Evolutionary conservation across 179 eudicot genomes (phyloP).

Genomic region (Vitellaria paradoxa): DNA sequence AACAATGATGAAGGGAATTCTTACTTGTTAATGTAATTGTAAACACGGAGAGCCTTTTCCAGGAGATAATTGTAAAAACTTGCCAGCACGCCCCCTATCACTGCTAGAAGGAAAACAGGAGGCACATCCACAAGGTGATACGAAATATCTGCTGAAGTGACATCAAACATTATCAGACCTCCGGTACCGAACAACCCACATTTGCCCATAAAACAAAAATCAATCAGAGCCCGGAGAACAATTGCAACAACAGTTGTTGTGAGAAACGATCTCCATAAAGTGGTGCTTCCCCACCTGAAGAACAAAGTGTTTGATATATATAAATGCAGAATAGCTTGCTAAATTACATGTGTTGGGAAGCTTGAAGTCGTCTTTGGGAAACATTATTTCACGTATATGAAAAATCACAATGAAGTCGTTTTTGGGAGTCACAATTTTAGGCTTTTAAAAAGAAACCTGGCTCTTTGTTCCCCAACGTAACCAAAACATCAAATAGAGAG

Average conservation of each 20-base stretch:
- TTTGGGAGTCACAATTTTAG: no score
- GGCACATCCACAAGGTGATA: conserved; percentile 77
- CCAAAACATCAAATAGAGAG: not conserved
- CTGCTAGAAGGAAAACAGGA: conserved; percentile 71
- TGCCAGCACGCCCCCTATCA: conserved; percentile 75
- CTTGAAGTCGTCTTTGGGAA: no score
- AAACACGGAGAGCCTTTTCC: conserved; percentile 56
- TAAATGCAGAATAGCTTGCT: no score
- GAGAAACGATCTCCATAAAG: conserved; percentile 92
- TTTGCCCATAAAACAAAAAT: conserved; percentile 71
- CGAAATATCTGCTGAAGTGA: conserved; percentile 53
- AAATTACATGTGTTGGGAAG: no score
- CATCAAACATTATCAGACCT: conserved; percentile 91
- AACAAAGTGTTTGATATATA: conserved; percentile 7
- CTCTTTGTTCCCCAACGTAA: not conserved
- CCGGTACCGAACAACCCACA: conserved; percentile 97
- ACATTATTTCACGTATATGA: no score
- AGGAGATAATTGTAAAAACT: conserved; percentile 64
- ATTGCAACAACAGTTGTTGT: conserved; percentile 81
- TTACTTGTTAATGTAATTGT: conserved; percentile 64
- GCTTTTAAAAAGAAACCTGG: no score
- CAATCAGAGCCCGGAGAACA: conserved; percentile 82
- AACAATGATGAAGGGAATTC: conserved; percentile 23
- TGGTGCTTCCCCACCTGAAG: conserved; percentile 96
- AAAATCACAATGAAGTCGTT: no score